Evolutionary conservation across 2,329 filamentous ascomycete genomes (phyloP).

Genomic region (Aspergillus brasiliensis): DNA sequence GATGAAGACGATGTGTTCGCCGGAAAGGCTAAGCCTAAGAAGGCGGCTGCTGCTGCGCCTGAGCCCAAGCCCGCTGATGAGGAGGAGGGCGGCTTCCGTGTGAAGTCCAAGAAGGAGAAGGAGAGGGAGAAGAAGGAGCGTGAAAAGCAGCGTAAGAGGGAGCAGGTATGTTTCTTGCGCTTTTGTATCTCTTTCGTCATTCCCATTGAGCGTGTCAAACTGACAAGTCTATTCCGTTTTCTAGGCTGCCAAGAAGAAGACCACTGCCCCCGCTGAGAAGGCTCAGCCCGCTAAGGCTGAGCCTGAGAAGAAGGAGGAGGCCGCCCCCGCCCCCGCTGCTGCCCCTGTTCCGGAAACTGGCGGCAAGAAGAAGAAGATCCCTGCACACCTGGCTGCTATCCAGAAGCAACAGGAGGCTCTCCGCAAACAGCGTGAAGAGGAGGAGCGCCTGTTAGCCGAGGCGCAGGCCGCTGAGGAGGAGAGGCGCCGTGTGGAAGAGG

Average conservation of each 20-base stretch:
- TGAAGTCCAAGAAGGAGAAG: constrained; percentile 98
- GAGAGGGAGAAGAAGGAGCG: constrained; percentile 97
- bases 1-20: constrained; percentile 88
- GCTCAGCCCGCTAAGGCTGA: constrained; percentile 19
- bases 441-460: constrained; percentile 44
- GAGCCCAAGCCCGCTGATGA: constrained; percentile 48
- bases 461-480: constrained; percentile 45
- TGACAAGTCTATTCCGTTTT: constrained; percentile 9
- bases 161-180: constrained; percentile 66
- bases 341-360: constrained; percentile 45
- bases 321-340: constrained; percentile 48
- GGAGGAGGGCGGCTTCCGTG: constrained; percentile 61
- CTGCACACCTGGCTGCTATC: constrained; percentile 54
- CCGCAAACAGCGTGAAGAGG: constrained; percentile 49
- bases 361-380: constrained; percentile 88
- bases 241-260: constrained; percentile 84
- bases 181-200: constrained; percentile 4
- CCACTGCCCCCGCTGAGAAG: constrained; percentile 46
- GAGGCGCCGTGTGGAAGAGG: constrained; percentile 38
- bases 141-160: constrained; percentile 98
- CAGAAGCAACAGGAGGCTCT: constrained; percentile 53
- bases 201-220: neutral
- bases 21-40: constrained; percentile 53
- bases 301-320: constrained; percentile 53
- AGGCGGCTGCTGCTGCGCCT: constrained; percentile 55